These are phyloP conservation scores for Ustilago nuda DNA, from an alignment of 1,284 basidiomycete genomes.

Conservation along the genomic window DNA sequence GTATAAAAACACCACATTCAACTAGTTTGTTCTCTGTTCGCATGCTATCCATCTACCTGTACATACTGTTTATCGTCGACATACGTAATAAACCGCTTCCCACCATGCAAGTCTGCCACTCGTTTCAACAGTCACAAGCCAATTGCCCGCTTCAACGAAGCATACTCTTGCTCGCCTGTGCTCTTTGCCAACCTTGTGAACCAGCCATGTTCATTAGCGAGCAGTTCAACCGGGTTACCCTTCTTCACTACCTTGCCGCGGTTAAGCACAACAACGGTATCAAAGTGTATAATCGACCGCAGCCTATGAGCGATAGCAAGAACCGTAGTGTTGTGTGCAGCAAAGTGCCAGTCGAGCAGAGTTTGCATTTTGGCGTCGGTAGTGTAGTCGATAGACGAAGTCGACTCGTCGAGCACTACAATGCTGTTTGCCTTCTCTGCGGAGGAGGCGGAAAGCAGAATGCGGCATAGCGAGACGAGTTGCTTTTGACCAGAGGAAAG, in stretches of 20 bases:
- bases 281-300: constrained; percentile 82
- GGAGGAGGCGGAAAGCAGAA: constrained; percentile 59
- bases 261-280: constrained; percentile 82
- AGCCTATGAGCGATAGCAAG: constrained; percentile 80
- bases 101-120: too few relatives aligned
- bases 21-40: too few relatives aligned
- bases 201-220: constrained; percentile 73
- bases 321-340: constrained; percentile 76
- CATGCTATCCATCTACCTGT: too few relatives aligned
- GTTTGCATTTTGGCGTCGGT: constrained; percentile 86
- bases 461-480: constrained; percentile 67
- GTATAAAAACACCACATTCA: too few relatives aligned
- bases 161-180: constrained; percentile 36
- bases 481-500: constrained; percentile 68
- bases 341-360: constrained; percentile 83
- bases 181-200: constrained; percentile 74
- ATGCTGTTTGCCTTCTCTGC: constrained; percentile 35
- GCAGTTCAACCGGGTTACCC: constrained; percentile 77
- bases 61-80: too few relatives aligned
- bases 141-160: constrained; percentile 11
- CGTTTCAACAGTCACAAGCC: constrained; percentile 6
- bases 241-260: constrained; percentile 79
- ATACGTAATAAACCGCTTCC: too few relatives aligned
- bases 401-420: constrained; percentile 75
- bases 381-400: constrained; percentile 79